Percentiles rank a stretch among this genome's conserved stretches.
These are phyloP conservation scores for Ganoderma sp. DNA, from an alignment of 1,284 basidiomycete species.

Conservation along the genomic window DNA sequence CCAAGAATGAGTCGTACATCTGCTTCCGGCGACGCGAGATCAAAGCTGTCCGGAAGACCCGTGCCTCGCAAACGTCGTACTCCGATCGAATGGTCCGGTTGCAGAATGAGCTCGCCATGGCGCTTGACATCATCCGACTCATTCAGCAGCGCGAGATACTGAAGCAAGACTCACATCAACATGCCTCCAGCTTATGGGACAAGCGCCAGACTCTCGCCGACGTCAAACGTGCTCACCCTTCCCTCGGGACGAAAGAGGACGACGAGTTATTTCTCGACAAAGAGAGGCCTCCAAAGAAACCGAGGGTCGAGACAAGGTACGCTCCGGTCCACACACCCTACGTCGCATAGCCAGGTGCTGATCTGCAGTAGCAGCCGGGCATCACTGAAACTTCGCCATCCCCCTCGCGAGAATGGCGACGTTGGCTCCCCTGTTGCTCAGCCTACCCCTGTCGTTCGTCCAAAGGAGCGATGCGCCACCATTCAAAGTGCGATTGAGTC, in stretches of 20 bases:
- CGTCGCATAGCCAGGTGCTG: not conserved
- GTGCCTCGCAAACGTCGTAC: constrained; percentile 86
- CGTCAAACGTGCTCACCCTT: constrained; percentile 79
- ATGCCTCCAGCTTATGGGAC: constrained; percentile 78
- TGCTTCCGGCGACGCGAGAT: constrained; percentile 97
- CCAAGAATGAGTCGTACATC: constrained; percentile 92
- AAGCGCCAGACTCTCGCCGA: constrained; percentile 78
- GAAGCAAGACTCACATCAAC: constrained; percentile 70
- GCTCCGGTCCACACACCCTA: constrained; percentile 34
- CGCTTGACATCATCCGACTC: constrained; percentile 74
- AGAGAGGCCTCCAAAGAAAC: constrained; percentile 67
- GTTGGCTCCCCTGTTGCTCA: constrained; percentile 49
- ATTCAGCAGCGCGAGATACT: constrained; percentile 75
- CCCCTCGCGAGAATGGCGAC: constrained; percentile 48
- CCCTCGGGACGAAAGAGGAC: constrained; percentile 73
- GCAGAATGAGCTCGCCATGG: constrained; percentile 75
- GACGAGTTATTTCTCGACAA: constrained; percentile 85
- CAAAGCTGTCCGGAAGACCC: constrained; percentile 94
- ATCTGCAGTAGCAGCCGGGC: constrained; percentile 46
- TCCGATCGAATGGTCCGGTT: constrained; percentile 88
- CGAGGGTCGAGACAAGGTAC: constrained; percentile 53
- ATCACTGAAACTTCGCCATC: constrained; percentile 54
- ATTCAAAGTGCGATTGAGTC: constrained; percentile 75
- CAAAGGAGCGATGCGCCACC: constrained; percentile 67
- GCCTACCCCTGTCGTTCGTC: constrained; percentile 58